Percentiles rank a stretch among this genome's conserved stretches.
These are phyloP conservation scores for Amaranthus palmeri DNA, from an alignment of 148 eudicot genomes.

Conservation along the genomic window DNA sequence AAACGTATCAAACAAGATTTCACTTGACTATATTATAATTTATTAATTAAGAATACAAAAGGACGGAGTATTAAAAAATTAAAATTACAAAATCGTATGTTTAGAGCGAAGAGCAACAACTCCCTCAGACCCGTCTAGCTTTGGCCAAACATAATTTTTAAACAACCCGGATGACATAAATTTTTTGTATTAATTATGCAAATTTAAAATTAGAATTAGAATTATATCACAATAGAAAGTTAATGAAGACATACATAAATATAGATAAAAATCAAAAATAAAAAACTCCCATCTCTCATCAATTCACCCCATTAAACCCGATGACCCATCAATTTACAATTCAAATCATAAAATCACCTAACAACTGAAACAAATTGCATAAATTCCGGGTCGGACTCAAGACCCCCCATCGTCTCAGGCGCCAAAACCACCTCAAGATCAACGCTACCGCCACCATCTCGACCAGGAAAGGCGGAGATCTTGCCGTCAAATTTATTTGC, in stretches of 20 bases:
- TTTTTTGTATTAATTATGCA: no score
- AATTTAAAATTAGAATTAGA: slow-evolving; percentile 24
- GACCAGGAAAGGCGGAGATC: slow-evolving; percentile 84
- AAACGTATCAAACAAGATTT: no score
- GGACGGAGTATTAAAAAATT: no score
- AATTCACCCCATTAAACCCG: slow-evolving; percentile 2
- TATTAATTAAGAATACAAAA: no score
- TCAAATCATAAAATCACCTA: slow-evolving; percentile 1
- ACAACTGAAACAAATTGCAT: slow-evolving; percentile 53
- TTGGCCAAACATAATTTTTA: no score
- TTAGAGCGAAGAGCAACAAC: no score
- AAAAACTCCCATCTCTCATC: not conserved
- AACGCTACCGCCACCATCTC: slow-evolving; percentile 66
- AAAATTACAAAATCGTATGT: no score
- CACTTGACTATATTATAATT: no score
- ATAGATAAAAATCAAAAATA: not conserved
- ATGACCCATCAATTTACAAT: slow-evolving; percentile 4
- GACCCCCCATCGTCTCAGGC: slow-evolving; percentile 63
- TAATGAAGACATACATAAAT: not conserved
- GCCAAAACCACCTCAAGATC: slow-evolving; percentile 74
- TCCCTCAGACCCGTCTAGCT: no score
- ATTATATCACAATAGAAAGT: slow-evolving; percentile 15
- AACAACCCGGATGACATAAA: no score
- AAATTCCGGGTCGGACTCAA: slow-evolving; percentile 66
- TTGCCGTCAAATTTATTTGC: slow-evolving; percentile 91